Conservation (phyloP, 345 rosid species). For the Excoecaria agallocha region DNA sequence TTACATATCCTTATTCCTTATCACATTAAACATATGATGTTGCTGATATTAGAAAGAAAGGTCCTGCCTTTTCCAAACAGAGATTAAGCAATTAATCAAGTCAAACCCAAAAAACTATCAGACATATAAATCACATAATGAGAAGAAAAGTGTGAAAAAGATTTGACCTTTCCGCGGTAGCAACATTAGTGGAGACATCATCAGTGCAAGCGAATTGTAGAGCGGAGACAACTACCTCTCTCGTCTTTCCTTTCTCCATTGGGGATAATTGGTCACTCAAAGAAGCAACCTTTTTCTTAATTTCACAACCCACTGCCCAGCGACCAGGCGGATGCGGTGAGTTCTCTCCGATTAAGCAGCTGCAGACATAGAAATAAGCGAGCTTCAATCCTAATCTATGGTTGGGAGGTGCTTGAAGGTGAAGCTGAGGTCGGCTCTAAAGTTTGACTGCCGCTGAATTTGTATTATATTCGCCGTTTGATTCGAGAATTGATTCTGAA, state of each 20-base stretch:
- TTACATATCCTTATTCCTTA: background rate
- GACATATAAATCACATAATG: background rate
- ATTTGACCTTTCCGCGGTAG: conserved; percentile 70
- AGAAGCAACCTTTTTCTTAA: background rate
- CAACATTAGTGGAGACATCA: conserved; percentile 63
- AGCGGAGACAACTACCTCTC: conserved; percentile 66
- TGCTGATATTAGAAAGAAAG: background rate
- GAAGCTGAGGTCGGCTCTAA: background rate
- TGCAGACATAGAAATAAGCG: background rate
- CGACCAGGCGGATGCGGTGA: background rate
- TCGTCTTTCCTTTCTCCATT: conserved; percentile 31
- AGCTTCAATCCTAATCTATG: background rate
- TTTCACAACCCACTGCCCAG: background rate
- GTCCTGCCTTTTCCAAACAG: background rate
- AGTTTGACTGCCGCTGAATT: background rate
- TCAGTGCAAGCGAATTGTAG: conserved; percentile 85
- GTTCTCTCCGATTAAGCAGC: background rate
- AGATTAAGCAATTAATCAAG: background rate
- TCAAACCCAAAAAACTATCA: background rate
- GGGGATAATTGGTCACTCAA: background rate
- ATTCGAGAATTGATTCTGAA: background rate
- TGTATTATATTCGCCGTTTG: background rate
- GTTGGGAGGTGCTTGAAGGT: background rate
- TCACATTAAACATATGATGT: background rate
- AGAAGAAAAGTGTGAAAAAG: background rate